These are phyloP conservation scores for Solanum pinnatisectum DNA, from an alignment of 257 asterid genomes.

Conservation along the genomic window DNA sequence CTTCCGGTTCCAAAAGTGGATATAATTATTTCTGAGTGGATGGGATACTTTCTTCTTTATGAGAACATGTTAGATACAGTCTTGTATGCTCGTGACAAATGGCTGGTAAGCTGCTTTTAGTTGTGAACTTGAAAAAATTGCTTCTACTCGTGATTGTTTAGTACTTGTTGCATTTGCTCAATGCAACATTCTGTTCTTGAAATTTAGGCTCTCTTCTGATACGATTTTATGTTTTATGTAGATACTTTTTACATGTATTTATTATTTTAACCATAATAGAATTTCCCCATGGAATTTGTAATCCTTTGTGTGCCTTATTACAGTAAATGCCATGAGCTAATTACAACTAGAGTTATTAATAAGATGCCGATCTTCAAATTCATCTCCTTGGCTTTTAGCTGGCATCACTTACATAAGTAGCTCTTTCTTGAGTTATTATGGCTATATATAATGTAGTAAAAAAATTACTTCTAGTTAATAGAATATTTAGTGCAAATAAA, in stretches of 20 bases:
- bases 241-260: not conserved
- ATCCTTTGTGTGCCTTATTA: not conserved
- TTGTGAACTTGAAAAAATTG: not conserved
- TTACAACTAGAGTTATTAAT: not conserved
- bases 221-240: not conserved
- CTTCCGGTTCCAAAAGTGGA: slow-evolving; percentile 91
- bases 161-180: not conserved
- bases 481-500: not conserved
- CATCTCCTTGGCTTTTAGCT: not conserved
- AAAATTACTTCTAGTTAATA: not conserved
- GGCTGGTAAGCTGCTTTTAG: slow-evolving; percentile 56
- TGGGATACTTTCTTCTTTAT: slow-evolving; percentile 85
- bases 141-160: not conserved
- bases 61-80: slow-evolving; percentile 87
- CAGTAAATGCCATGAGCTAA: not conserved
- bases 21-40: slow-evolving; percentile 93
- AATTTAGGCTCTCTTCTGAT: not conserved
- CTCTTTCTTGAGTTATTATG: not conserved
- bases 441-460: not conserved
- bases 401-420: not conserved
- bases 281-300: not conserved
- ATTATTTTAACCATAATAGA: not conserved
- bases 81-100: slow-evolving; percentile 83
- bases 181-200: not conserved
- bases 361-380: not conserved